Evolutionary conservation across 495 filamentous ascomycete genomes (phyloP), one percentile per base, ranked within the genome.

Genomic region (Penicillium silybi): DNA sequence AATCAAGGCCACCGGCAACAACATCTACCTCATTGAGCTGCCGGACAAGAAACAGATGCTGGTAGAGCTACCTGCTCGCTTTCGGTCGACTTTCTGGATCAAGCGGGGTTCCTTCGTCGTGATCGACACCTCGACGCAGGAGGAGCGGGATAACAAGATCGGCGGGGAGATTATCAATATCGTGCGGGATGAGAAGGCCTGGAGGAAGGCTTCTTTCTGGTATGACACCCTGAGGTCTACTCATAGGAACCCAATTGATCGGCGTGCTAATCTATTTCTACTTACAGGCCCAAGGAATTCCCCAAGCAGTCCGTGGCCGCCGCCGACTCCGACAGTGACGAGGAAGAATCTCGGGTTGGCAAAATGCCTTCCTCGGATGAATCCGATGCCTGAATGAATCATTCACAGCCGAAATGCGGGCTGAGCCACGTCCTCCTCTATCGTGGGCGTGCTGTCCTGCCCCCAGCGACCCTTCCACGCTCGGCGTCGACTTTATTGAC

Each of bases 201-300:
- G 93, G 93, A 83, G 92, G 53, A 95, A 92, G 71, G 82, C 86
- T 71, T 62, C 73, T n/a, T 98, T 90, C 63, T 97, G 93, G 93
- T 95, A 61, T 59, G n/a, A 57, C 7, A 16, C 52, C 6, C 1
- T n/a, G 29, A 32, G 13, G 29, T 13, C 3, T 13, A 10, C 29
- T 22, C 7, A 32, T 47, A 23, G n/a, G 19, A 22, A 6, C 17
- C 42, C 18, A 34, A 26, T 17, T 17, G 7, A 22, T 44, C 6
- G 23, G 23, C 53, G 27, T 43, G 29, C n/a, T 26, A 48, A 17
- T 8, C 13, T 16, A 43, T 52, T 20, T 47, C 45, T 22, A 17
- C 17, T 25, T 44, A 47, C 56, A 95, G 88, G 89, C 91, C 91
- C 8, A 81, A 84, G 65, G 80, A 92, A 63, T 96, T 96, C 59